Evolutionary conservation across 768 basidiomycete genomes (phyloP).

Genomic region (Russula griseocarnosa): DNA sequence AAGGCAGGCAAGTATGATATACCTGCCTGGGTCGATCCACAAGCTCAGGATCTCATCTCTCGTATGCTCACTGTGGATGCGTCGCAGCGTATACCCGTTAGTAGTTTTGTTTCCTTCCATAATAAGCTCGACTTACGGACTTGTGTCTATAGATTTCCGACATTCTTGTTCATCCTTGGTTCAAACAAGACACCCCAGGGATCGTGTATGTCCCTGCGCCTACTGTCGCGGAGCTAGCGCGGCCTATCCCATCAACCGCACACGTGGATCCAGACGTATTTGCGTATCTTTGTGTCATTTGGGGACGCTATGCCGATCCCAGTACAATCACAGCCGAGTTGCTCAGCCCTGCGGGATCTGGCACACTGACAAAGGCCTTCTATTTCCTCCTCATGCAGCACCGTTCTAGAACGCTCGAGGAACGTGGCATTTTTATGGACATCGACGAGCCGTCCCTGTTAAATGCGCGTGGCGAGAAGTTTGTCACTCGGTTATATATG

Average conservation of each 20-base stretch:
- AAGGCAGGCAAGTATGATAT: conserved; percentile 82
- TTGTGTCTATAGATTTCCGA: conserved; percentile 64
- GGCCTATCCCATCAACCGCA: conserved; percentile 61
- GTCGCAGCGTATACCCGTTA: conserved; percentile 70
- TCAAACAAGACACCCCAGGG: conserved; percentile 49
- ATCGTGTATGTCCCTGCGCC: conserved; percentile 44
- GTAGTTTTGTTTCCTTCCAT: conserved; percentile 28
- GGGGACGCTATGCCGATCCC: conserved; percentile 67
- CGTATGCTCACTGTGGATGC: conserved; percentile 90
- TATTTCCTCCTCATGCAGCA: conserved; percentile 80
- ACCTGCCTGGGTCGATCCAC: conserved; percentile 74
- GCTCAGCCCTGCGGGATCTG: conserved; percentile 62
- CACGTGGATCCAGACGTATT: conserved; percentile 77
- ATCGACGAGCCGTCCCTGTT: conserved; percentile 32
- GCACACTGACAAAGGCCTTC: conserved; percentile 80
- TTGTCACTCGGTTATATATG: conserved; percentile 42
- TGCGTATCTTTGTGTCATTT: conserved; percentile 74
- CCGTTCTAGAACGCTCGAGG: conserved; percentile 58
- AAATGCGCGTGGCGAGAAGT: conserved; percentile 33
- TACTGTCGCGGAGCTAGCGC: conserved; percentile 50
- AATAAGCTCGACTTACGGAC: neutral
- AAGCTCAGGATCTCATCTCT: conserved; percentile 76
- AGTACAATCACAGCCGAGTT: conserved; percentile 60
- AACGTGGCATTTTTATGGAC: conserved; percentile 47
- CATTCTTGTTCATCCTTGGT: conserved; percentile 84